Percentiles rank a stretch among this genome's conserved stretches.
Conservation (phyloP, 345 rosid species). For the Lepidium sativum region DNA sequence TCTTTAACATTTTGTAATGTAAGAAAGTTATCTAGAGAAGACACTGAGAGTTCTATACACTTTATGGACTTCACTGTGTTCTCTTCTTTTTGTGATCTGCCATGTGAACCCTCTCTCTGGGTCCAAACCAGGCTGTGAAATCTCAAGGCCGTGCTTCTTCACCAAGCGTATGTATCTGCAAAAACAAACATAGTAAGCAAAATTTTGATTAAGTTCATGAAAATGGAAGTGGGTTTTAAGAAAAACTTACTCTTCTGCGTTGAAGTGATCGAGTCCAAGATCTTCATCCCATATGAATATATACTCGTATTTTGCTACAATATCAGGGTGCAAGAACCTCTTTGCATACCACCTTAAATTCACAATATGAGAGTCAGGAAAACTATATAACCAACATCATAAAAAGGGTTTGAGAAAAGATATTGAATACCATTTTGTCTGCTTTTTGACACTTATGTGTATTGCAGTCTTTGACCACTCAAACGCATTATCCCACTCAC, state of each 20-base stretch:
- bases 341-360: conserved; percentile 84
- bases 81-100: conserved; percentile 90
- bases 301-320: conserved; percentile 72
- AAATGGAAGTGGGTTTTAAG: background rate
- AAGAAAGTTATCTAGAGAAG: conserved; percentile 4
- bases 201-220: background rate
- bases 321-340: conserved; percentile 91
- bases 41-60: conserved; percentile 4
- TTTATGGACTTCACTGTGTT: conserved; percentile 76
- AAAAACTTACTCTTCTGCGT: conserved; percentile 54
- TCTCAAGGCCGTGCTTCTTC: conserved; percentile 79
- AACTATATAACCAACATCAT: background rate
- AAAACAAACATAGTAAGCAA: background rate
- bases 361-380: conserved; percentile 4
- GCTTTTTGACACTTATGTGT: conserved; percentile 65
- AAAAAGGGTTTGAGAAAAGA: background rate
- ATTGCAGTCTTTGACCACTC: conserved; percentile 85
- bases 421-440: conserved; percentile 67
- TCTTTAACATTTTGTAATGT: background rate
- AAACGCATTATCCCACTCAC: conserved; percentile 78
- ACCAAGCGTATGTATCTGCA: conserved; percentile 61
- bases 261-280: conserved; percentile 82
- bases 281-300: conserved; percentile 96
- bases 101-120: conserved; percentile 77
- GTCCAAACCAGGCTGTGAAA: conserved; percentile 92